phyloP scores from a whole-genome alignment of 2,329 filamentous ascomycete genomes.

The Conoideocrella luteorostrata region DNA sequence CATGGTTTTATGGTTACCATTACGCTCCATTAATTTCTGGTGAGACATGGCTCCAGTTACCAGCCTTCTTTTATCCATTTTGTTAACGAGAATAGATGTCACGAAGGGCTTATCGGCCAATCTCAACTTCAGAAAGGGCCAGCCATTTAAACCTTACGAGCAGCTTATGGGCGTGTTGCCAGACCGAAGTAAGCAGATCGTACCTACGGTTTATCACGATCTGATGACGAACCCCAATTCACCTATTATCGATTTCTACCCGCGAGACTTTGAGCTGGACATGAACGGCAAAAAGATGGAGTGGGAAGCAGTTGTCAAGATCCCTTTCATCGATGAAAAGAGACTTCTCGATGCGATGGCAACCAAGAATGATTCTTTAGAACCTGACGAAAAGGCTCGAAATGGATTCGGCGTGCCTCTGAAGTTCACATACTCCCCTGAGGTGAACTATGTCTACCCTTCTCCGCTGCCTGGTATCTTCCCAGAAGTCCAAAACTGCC shows the following conservation, averaged over 20 bases:
- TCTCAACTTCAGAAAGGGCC: conserved; percentile 86
- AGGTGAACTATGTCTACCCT: conserved; percentile 74
- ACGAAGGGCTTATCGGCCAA: conserved; percentile 80
- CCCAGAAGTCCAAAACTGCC: conserved; percentile 79
- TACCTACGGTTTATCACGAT: conserved; percentile 78
- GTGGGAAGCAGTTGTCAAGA: conserved; percentile 98
- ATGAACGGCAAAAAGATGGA: conserved; percentile 99
- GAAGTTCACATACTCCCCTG: conserved; percentile 81
- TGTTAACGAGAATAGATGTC: conserved; percentile 56
- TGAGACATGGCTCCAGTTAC: conserved; percentile 25
- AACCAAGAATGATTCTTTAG: conserved; percentile 72
- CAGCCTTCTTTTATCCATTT: conserved; percentile 8
- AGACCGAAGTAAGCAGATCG: conserved; percentile 94
- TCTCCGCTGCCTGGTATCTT: conserved; percentile 87
- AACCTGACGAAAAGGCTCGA: conserved; percentile 68
- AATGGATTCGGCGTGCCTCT: conserved; percentile 89
- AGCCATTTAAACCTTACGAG: conserved; percentile 91
- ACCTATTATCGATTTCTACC: conserved; percentile 97
- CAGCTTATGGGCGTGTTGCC: conserved; percentile 98
- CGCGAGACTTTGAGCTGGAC: conserved; percentile 90
- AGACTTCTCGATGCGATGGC: conserved; percentile 80
- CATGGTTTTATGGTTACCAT: conserved; percentile 96
- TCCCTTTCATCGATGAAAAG: conserved; percentile 94
- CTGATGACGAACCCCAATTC: conserved; percentile 88
- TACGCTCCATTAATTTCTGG: conserved; percentile 95